A percentile compares a stretch with the other conserved stretches of the same genome.
Conservation (phyloP, 768 basidiomycete species). For the Tremella mesenterica region DNA sequence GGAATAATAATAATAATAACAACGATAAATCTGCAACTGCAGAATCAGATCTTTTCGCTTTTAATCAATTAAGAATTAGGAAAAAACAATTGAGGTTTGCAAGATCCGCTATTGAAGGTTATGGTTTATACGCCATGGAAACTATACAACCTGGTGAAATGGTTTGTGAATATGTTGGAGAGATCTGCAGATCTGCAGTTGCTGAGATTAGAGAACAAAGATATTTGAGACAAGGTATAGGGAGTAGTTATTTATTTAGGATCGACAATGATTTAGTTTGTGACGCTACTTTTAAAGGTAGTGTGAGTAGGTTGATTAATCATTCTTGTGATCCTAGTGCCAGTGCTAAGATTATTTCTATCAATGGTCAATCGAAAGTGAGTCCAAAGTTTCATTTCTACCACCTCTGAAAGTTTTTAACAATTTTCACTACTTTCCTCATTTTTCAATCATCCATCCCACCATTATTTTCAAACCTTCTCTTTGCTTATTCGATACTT, state of each 20-base stretch:
- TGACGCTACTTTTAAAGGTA: constrained; percentile 98
- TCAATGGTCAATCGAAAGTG: constrained; percentile 48
- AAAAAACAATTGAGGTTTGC: constrained; percentile 97
- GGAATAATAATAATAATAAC: too few relatives aligned
- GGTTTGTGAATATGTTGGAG: constrained; percentile 99
- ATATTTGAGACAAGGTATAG: constrained; percentile 94
- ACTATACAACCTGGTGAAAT: constrained; percentile 86
- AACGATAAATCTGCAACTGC: constrained; percentile 49
- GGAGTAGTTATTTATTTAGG: constrained; percentile 93
- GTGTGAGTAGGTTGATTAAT: constrained; percentile 95
- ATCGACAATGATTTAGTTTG: constrained; percentile 97
- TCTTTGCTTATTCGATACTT: too few relatives aligned
- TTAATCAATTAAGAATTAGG: constrained; percentile 93
- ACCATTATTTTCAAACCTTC: too few relatives aligned
- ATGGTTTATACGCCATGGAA: constrained; percentile 98
- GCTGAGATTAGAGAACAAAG: constrained; percentile 95
- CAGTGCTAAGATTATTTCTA: constrained; percentile 51
- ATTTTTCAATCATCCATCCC: too few relatives aligned
- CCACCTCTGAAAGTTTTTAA: too few relatives aligned
- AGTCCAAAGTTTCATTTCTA: neutral
- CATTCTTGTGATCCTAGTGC: constrained; percentile 87
- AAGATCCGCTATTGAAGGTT: constrained; percentile 91
- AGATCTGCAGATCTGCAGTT: constrained; percentile 86
- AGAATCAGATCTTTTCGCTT: constrained; percentile 72
- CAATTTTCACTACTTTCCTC: neutral